Conservation (phyloP, 257 asterid genomes). For the Hygrophila difformis region DNA sequence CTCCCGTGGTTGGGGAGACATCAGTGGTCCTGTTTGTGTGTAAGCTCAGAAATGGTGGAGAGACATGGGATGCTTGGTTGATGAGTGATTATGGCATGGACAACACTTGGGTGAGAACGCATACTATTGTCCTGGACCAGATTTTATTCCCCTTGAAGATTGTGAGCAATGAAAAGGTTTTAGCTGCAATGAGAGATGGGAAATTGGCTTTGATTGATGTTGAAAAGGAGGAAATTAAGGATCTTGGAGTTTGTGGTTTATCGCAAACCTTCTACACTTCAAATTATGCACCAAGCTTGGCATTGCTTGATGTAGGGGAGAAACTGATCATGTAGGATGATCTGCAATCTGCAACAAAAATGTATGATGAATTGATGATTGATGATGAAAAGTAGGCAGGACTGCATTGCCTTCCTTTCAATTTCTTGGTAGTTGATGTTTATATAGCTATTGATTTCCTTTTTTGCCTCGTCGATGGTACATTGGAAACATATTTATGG, state of each 20-base stretch:
- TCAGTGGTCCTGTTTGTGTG: slow-evolving; percentile 26
- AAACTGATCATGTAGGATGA: no score
- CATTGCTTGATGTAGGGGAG: slow-evolving; percentile 25
- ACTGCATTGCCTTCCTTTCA: no score
- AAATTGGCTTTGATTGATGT: slow-evolving; percentile 25
- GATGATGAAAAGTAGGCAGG: no score
- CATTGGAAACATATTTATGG: no score
- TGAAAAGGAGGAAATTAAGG: slow-evolving; percentile 13
- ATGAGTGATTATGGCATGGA: slow-evolving; percentile 28
- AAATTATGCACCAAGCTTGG: slow-evolving; percentile 26
- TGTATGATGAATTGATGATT: no score
- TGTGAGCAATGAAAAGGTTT: slow-evolving; percentile 10
- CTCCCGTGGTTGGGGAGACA: slow-evolving; percentile 16
- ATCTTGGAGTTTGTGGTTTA: slow-evolving; percentile 23
- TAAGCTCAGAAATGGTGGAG: slow-evolving; percentile 4
- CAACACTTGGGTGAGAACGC: slow-evolving; percentile 23
- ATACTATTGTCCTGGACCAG: slow-evolving; percentile 7
- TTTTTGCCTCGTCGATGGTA: no score
- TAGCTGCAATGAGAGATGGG: slow-evolving; percentile 18
- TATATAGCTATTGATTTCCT: no score
- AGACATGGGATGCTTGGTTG: slow-evolving; percentile 31
- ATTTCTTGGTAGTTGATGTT: no score
- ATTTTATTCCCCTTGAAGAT: slow-evolving; percentile 24
- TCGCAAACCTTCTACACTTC: slow-evolving; percentile 18
- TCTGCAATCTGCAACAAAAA: no score